Conservation (phyloP, 495 filamentous ascomycete genomes). For the Penicillium flavigenum region DNA sequence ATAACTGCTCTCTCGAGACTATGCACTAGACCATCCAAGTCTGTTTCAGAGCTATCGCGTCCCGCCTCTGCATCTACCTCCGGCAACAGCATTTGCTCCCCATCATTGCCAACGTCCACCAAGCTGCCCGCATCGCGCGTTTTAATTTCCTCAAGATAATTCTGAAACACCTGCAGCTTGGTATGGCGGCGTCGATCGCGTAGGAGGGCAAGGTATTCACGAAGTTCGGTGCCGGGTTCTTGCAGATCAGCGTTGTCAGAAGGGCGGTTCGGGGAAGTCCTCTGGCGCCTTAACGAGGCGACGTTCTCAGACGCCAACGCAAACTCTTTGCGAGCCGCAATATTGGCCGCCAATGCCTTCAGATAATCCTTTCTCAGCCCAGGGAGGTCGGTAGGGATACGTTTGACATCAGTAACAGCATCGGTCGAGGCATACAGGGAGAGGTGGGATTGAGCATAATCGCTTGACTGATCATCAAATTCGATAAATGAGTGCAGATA, state of each 20-base stretch:
- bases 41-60: constrained; percentile 18
- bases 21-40: constrained; percentile 52
- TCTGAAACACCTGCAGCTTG: constrained; percentile 54
- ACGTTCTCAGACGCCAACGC: constrained; percentile 33
- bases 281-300: constrained; percentile 23
- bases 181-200: constrained; percentile 55
- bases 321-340: constrained; percentile 53
- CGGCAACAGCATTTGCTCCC: constrained; percentile 46
- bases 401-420: constrained; percentile 37
- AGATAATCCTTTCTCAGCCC: constrained; percentile 53
- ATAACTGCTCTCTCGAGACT: constrained; percentile 66
- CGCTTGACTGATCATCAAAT: constrained; percentile 32
- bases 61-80: constrained; percentile 24
- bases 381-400: constrained; percentile 38
- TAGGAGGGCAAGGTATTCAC: constrained; percentile 54
- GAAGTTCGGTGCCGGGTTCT: constrained; percentile 37
- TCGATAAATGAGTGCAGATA: constrained; percentile 45
- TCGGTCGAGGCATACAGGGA: constrained; percentile 39
- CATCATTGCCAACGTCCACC: constrained; percentile 46
- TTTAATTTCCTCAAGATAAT: constrained; percentile 42
- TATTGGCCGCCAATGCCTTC: constrained; percentile 57
- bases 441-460: constrained; percentile 34
- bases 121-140: constrained; percentile 43
- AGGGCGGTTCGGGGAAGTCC: constrained; percentile 13
- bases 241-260: constrained; percentile 25